These are phyloP conservation scores for Casaregolazyma suthepensis DNA, from an alignment of 1,139 yeast genomes.

Conservation along the genomic window DNA sequence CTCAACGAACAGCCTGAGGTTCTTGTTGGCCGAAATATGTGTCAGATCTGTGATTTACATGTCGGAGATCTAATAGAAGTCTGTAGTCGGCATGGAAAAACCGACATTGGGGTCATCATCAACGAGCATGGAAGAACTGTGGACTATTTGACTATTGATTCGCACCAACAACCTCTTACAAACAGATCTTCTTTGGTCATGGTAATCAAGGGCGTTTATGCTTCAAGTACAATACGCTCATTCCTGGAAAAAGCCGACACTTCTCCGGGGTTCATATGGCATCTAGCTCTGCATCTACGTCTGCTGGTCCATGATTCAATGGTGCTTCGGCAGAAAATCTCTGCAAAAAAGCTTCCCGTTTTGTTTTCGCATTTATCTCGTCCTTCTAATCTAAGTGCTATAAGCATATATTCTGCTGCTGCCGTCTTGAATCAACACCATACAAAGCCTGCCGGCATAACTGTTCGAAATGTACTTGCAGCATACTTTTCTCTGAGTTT, in stretches of 20 bases:
- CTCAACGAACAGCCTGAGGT: neutral
- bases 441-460: neutral
- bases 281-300: slow-evolving; percentile 8
- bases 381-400: neutral
- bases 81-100: slow-evolving; percentile 13
- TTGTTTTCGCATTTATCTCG: slow-evolving; percentile 13
- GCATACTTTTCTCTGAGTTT: slow-evolving; percentile 14
- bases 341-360: slow-evolving; percentile 13
- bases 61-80: slow-evolving; percentile 15
- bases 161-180: neutral
- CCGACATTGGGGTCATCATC: slow-evolving; percentile 12
- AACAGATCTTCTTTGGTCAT: neutral
- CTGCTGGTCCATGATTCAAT: slow-evolving; percentile 9
- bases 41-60: neutral
- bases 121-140: neutral
- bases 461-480: slow-evolving; percentile 8
- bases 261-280: neutral
- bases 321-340: slow-evolving; percentile 10
- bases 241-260: neutral
- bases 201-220: neutral
- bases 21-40: slow-evolving; percentile 1
- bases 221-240: neutral
- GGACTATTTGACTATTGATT: neutral
- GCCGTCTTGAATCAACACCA: slow-evolving; percentile 1
- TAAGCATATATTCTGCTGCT: slow-evolving; percentile 4